These are phyloP conservation scores for Candida silvicultrix DNA, from an alignment of 805 yeast species.

Conservation along the genomic window DNA sequence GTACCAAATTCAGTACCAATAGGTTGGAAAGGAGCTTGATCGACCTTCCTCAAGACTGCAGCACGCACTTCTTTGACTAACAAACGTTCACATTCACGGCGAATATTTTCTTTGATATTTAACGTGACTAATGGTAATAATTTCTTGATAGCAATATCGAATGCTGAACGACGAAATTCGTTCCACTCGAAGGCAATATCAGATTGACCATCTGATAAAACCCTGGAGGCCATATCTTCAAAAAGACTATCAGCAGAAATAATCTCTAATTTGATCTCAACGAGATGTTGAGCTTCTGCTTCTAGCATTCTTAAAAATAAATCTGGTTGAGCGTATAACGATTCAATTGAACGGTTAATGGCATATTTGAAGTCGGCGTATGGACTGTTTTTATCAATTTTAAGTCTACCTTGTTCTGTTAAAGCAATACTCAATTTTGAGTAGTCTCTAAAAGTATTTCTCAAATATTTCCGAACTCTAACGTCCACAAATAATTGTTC, in stretches of 20 bases:
- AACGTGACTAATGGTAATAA: constrained; percentile 61
- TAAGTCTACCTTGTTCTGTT: constrained; percentile 76
- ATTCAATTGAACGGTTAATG: constrained; percentile 69
- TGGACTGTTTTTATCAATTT: constrained; percentile 74
- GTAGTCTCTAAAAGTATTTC: constrained; percentile 54
- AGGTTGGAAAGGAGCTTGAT: constrained; percentile 93
- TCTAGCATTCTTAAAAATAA: constrained; percentile 82
- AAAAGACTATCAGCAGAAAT: constrained; percentile 30
- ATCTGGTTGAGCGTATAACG: constrained; percentile 71
- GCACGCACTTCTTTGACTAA: constrained; percentile 67
- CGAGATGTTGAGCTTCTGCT: constrained; percentile 77
- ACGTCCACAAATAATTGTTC: constrained; percentile 81
- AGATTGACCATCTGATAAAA: constrained; percentile 74
- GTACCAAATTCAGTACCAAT: constrained; percentile 73
- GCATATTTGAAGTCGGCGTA: constrained; percentile 92
- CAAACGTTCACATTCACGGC: constrained; percentile 66
- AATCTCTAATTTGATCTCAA: constrained; percentile 54
- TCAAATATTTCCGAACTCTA: constrained; percentile 63
- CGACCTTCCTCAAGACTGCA: constrained; percentile 62
- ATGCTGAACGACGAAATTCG: constrained; percentile 57
- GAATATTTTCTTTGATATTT: constrained; percentile 77
- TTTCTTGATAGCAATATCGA: constrained; percentile 61
- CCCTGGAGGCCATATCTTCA: constrained; percentile 43
- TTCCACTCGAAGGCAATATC: constrained; percentile 80
- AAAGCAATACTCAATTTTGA: constrained; percentile 68